phyloP scores from a whole-genome alignment of 2,329 filamentous ascomycete species.

The Alternaria novae-zelandiae region DNA sequence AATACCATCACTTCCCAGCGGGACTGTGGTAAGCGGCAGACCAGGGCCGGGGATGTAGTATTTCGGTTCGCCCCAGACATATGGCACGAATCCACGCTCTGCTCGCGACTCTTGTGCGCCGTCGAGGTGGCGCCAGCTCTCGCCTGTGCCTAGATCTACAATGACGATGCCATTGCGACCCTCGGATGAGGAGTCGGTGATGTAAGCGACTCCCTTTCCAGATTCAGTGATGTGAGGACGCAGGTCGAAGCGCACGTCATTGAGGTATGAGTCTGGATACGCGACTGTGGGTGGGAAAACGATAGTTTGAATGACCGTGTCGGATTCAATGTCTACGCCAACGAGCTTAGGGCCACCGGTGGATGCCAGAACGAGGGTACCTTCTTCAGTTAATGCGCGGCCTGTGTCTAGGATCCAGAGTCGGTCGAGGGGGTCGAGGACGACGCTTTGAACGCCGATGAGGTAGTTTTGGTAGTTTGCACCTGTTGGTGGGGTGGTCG shows the following conservation, averaged over 20 bases:
- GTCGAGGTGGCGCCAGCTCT: conserved; percentile 59
- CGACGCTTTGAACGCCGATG: conserved; percentile 60
- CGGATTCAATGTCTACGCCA: conserved; percentile 54
- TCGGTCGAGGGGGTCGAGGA: conserved; percentile 58
- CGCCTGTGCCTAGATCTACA: conserved; percentile 58
- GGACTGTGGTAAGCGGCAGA: conserved; percentile 46
- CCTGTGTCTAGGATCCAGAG: conserved; percentile 63
- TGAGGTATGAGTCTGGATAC: conserved; percentile 58
- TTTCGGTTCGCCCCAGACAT: conserved; percentile 56
- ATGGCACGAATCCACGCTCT: conserved; percentile 55
- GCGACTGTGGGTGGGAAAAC: conserved; percentile 57
- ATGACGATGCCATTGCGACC: conserved; percentile 58
- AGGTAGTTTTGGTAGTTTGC: conserved; percentile 58
- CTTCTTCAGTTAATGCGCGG: conserved; percentile 51
- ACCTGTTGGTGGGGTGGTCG: conserved; percentile 53
- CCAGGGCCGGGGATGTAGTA: conserved; percentile 51
- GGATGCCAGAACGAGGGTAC: conserved; percentile 53
- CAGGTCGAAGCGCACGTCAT: conserved; percentile 63
- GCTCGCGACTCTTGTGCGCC: conserved; percentile 50
- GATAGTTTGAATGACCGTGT: conserved; percentile 59
- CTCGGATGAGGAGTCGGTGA: conserved; percentile 58
- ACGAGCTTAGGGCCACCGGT: conserved; percentile 61
- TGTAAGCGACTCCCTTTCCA: conserved; percentile 59
- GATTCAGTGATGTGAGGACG: conserved; percentile 48
- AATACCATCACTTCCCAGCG: conserved; percentile 60